Percentiles rank a stretch among this genome's conserved stretches.
Conservation (phyloP, 495 filamentous ascomycete genomes). For the Podospora anserina region DNA sequence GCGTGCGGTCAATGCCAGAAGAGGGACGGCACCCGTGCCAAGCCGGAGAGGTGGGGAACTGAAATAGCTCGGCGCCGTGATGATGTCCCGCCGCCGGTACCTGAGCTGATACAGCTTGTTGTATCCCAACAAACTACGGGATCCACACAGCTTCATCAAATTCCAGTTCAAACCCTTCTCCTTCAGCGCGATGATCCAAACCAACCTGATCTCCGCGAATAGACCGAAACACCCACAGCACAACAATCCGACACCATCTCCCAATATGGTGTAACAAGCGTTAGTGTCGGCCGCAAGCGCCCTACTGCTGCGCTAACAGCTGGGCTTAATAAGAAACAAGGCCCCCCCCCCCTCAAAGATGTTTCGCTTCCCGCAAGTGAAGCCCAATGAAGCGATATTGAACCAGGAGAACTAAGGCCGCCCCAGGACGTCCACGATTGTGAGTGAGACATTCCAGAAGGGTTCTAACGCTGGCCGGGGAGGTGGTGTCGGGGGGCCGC, state of each 20-base stretch:
- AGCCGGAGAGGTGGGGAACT: not conserved
- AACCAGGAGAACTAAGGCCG: not conserved
- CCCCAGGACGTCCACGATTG: not conserved
- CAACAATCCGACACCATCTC: not conserved
- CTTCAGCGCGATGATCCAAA: not conserved
- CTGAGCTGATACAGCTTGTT: not conserved
- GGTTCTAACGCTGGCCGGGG: not conserved
- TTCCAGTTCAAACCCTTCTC: too few relatives aligned
- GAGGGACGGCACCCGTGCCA: not conserved
- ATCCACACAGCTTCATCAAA: too few relatives aligned
- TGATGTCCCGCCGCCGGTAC: not conserved
- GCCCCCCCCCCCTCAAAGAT: not conserved
- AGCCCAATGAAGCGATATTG: not conserved
- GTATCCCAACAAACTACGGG: too few relatives aligned
- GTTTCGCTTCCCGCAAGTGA: slow-evolving; percentile 2
- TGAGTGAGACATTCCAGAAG: slow-evolving; percentile 6
- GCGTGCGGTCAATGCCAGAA: not conserved
- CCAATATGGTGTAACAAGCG: slow-evolving; percentile 1
- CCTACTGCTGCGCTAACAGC: slow-evolving; percentile 1
- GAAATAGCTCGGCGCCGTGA: not conserved
- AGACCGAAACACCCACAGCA: not conserved
- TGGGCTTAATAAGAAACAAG: not conserved
- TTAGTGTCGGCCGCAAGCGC: slow-evolving; percentile 4
- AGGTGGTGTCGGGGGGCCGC: not conserved
- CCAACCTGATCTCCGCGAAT: not conserved